Base-by-base conservation (phyloP, 305 asterid species). In the Fraxinus sp. region DNA sequence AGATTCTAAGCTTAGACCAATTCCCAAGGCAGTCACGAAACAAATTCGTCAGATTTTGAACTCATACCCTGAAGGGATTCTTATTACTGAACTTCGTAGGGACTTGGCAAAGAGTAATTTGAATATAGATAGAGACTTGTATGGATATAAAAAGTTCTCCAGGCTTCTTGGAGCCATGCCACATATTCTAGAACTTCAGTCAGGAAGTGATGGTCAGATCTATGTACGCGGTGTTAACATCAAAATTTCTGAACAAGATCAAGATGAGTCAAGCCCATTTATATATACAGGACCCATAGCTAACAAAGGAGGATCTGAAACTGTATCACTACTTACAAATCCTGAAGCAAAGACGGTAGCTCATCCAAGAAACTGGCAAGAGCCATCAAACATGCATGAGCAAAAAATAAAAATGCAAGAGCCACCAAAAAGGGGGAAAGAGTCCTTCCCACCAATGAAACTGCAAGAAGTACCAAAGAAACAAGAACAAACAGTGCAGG, bases 91-190 rank as follows among this genome's bases (percentile, higher is more conserved):
- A 5, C 97, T 96, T 78, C 95, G 98, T 20, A 55, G 81, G 11
- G 95, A 93, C 78, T 78, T 95, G 73, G 62, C 52, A 16, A 92
- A 84, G 89, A 82, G 89, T 85, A 83, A 82, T 78, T 36, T 90
- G 81, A 57, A 20, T 44, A 79, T 91, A 41, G 98, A 96, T 84
- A 92, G 74, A 81, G 97, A 91, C 55, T 83, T 88, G 36, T 93
- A 91, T 37, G 99, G 99, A 77, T 86, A 90, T 86, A 90, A 80
- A 79, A 96, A 91, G 86, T 92, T 96, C 88, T 84, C 95, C 73
- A 90, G 89, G 76, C 93, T 96, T 87, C 97, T 96, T 76, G 78
- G 78, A 14, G 94, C 98, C 28, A 90, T 94, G 98, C 97, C 98
- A 46, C 84, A 81, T 41, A 59, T 91, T 82, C 80, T 92, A 74